Evolutionary conservation across 129 eudicot genomes (phyloP), one percentile per base, ranked within the genome.

Genomic region (Pittosporum tobira): DNA sequence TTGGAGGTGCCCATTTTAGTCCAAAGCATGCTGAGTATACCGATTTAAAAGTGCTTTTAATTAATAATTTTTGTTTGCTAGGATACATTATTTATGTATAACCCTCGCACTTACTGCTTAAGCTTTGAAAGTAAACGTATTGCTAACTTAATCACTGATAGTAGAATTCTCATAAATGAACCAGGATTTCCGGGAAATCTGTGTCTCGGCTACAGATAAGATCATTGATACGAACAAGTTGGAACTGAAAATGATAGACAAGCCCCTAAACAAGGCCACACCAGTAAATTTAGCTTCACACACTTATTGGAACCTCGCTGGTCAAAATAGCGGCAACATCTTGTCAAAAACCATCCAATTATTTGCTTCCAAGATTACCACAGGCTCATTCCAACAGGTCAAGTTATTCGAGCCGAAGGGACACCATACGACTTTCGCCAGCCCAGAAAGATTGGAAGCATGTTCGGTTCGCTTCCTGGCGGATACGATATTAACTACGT

Each of bases 401-500:
- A 67, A 50, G 74, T 81, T 1, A 18, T 37, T 4, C 30, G 74
- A n/a, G 79, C 78, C 14, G 21, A 52, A 22, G 79, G 77, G 38
- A 82, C 89, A 21, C 64, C 81, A 0, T 82, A 71, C 28, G 89
- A 82, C 67, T 78, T 82, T 49, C 89, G 55, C 5, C 11, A 64
- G 40, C 71, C 84, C 2, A 29, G 50, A 3, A 3, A 61, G 1
- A 78, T 81, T 12, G 84, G 81, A 31, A 74, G 77, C 79, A 28
- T 54, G 57, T 45, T 82, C 57, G 44, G 16, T 19, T 67, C 65
- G 8, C 55, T 74, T 1, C 65, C 78, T 0, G 70, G 44, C 2
- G 89, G 89, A 14, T 82, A 82, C 21, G 84, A 82, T 58, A 78
- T 82, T 31, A 82, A 82, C 73, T 82, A 74, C 29, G 81, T 75